Evolutionary conservation across 192 early-diverging fungal species (phyloP), one percentile per base, ranked within the genome.

Genomic region (Podila minutissima): DNA sequence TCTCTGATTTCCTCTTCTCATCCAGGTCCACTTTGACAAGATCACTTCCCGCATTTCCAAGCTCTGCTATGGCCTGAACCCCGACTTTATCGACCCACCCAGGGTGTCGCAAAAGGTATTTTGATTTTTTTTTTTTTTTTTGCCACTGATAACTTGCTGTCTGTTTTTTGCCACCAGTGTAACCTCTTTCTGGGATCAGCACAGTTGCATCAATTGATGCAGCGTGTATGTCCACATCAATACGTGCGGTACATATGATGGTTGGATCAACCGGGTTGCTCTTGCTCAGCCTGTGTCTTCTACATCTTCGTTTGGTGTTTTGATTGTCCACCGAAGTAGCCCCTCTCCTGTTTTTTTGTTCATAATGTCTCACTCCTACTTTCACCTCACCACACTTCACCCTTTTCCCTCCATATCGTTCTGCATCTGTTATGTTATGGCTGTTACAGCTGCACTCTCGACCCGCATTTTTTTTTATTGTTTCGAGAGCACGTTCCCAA

Each of bases 11-110:
- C 13, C 31, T 22, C 10, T 50, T 55, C 48, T 64, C 85, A 92
- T 94, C 38, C 83, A 90, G 75, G 97, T 98, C 51, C 91, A 93
- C 74, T 98, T 98, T 81, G 97, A 98, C 92, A 98, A 98, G 86
- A 94, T 94, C 72, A 93, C 96, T 0, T 88, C 92, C 20, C 91
- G 97, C 59, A 95, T 99, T 87, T 91, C 87, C 83, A 99, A 97
- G 88, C 91, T 99, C 22, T 95, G 94, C 84, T 93, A 97, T 86
- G 95, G 95, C 32, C 89, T 99, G 72, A 94, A 99, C 86, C 89
- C 90, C 53, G 92, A 95, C 86, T 97, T 91, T 85, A 93, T 99
- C 26, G 95, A 97, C 82, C 94, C 96, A 38, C 91, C 93, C 6
- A 86, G 91, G 31, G 91, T 99, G 15, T 91, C 97, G 24, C 95